Base-by-base conservation (phyloP, 2,329 filamentous ascomycete species). In the Fusarium sp. region DNA sequence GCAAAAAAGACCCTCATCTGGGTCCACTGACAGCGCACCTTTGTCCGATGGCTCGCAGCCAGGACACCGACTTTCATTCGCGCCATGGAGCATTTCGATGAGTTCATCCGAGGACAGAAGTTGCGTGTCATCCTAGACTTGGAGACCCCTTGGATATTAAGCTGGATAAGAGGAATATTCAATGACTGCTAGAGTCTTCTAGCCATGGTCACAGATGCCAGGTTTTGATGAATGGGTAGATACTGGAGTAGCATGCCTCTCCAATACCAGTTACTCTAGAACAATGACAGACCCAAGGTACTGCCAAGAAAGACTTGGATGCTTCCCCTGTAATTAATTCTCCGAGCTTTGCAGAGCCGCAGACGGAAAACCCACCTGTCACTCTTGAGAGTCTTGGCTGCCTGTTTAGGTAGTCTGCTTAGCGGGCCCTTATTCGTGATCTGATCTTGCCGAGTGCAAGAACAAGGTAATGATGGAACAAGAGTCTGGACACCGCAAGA, bases 401-500 rank as follows among this genome's bases (percentile, higher is more conserved):
- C 25, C 25, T 50, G 20, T 50, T 50, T 34, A 3, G 47, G 20
- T 25, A n/a, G 20, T 49, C 29, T 20, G n/a, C n/a, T 49, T 11
- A 8, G 30, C 47, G 30, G 16, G 11, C 47, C 29, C 30, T 51
- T 20, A 2, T 22, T 15, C 29, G 2, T 10, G 20, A 34, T 50
- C 12, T 10, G 20, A 34, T 50, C 12, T 20, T 27, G 25, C 18
- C 47, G 24, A 30, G 45, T 30, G 11, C 27, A n/a, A 9, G 29
- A 30, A 32, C 3, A 11, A 34, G 20, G 12, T 8, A 9, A 24
- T 2, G 6, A 22, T 18, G 2, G 7, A 12, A 8, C 14, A n/a
- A 46, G 11, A 3, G 8, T 7, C 27, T n/a, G 8, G n/a, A 15
- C 10, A 10, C 1, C 1, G 4, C n/a, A 2, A 15, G 6, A 2